A percentile compares a stretch with the other conserved stretches of the same genome.
These are phyloP conservation scores for Ogataea paraovalis DNA, from an alignment of 805 yeast species.

Conservation along the genomic window DNA sequence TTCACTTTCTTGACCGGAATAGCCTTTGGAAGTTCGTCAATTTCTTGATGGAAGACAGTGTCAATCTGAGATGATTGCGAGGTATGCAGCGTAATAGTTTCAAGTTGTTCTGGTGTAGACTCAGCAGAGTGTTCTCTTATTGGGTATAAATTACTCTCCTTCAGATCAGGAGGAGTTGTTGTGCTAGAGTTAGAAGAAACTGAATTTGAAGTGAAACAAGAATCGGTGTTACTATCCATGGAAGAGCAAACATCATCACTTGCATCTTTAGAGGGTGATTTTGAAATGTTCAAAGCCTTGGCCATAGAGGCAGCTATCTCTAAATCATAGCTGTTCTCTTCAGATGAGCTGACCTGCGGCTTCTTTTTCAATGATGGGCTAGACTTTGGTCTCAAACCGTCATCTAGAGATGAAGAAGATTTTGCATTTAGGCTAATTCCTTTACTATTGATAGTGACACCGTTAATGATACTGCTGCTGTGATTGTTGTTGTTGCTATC, in stretches of 20 bases:
- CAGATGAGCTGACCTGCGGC: not conserved
- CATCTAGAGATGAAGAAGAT: not conserved
- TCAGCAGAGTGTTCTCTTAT: constrained; percentile 33
- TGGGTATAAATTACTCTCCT: constrained; percentile 21
- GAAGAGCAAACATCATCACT: constrained; percentile 33
- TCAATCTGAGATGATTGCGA: not conserved
- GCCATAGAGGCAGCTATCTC: constrained; percentile 49
- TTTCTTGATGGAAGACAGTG: constrained; percentile 1
- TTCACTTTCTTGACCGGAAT: not conserved
- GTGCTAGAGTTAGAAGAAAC: constrained; percentile 28
- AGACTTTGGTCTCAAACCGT: not conserved
- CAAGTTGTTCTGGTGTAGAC: constrained; percentile 24
- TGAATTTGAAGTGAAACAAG: constrained; percentile 30
- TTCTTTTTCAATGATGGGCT: not conserved
- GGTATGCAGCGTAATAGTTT: not conserved
- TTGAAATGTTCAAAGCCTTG: constrained; percentile 26
- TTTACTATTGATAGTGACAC: not conserved
- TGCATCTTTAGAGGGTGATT: constrained; percentile 9
- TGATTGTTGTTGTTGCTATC: not conserved
- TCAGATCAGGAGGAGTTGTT: constrained; percentile 21
- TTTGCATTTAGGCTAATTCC: not conserved
- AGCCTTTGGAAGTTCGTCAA: not conserved
- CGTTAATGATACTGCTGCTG: not conserved
- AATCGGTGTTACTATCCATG: constrained; percentile 39
- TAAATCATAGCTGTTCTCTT: constrained; percentile 26